Conservation (phyloP, 352 stramenopile species). For the Phytophthora pseudosyringae region DNA sequence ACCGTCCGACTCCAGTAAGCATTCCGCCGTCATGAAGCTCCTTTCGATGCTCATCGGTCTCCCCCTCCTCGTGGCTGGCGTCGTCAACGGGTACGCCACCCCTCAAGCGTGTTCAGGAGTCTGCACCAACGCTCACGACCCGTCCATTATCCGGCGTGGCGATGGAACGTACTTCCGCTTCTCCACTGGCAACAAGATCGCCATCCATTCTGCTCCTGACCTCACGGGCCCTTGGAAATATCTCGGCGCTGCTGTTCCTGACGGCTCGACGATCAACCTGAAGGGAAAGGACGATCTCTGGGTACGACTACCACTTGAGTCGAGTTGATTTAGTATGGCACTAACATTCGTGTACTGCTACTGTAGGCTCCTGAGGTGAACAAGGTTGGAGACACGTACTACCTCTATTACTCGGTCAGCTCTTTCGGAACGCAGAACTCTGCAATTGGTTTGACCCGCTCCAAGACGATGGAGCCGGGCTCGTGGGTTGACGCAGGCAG, state of each 20-base stretch:
- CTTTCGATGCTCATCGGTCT: constrained; percentile 23
- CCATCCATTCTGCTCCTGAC: constrained; percentile 49
- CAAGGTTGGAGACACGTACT: constrained; percentile 57
- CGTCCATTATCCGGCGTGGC: constrained; percentile 52
- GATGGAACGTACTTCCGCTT: constrained; percentile 68
- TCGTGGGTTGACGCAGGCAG: constrained; percentile 47
- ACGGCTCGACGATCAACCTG: constrained; percentile 52
- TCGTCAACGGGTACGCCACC: constrained; percentile 30
- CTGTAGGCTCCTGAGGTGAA: constrained; percentile 48
- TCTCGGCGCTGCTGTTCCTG: constrained; percentile 45
- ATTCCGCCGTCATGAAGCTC: constrained; percentile 13
- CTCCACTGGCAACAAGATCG: constrained; percentile 58
- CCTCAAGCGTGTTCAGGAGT: constrained; percentile 31
- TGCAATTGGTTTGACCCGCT: constrained; percentile 50
- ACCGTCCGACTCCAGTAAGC: neutral
- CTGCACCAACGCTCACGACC: constrained; percentile 55
- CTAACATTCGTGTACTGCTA: constrained; percentile 3
- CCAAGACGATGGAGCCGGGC: constrained; percentile 50
- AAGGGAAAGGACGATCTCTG: constrained; percentile 55
- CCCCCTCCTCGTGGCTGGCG: constrained; percentile 15
- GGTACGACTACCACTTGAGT: constrained; percentile 14
- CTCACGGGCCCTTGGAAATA: constrained; percentile 56
- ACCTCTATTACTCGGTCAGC: constrained; percentile 67
- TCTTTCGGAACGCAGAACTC: constrained; percentile 54
- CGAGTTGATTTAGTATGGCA: neutral